phyloP scores from a whole-genome alignment of 2,329 filamentous ascomycete genomes.

The Fusarium protoensiforme region DNA sequence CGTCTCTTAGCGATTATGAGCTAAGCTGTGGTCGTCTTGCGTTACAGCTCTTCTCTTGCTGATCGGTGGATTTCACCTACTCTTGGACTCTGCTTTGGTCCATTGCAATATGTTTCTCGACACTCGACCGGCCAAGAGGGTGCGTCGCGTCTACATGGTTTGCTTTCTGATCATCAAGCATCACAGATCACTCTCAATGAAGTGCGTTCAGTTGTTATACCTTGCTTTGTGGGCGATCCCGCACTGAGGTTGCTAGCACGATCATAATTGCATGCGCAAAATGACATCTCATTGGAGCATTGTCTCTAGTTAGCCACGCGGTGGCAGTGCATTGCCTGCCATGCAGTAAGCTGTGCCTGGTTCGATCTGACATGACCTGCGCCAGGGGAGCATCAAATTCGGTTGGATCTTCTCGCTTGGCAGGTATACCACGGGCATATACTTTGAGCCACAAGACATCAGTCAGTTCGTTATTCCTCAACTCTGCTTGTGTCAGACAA shows the following conservation, averaged over 20 bases:
- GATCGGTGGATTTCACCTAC: not conserved
- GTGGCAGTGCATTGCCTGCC: not conserved
- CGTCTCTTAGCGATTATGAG: not conserved
- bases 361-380: not conserved
- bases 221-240: not conserved
- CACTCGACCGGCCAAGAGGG: not conserved
- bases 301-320: no score
- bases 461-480: not conserved
- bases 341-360: not conserved
- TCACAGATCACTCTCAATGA: not conserved
- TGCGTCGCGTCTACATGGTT: not conserved
- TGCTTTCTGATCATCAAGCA: not conserved
- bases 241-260: not conserved
- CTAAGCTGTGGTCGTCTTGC: not conserved
- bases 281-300: not conserved
- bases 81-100: not conserved
- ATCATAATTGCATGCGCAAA: not conserved
- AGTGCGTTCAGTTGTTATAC: not conserved
- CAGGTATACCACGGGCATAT: not conserved
- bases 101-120: not conserved
- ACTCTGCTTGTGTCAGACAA: not conserved
- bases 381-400: not conserved
- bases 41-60: not conserved
- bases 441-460: not conserved
- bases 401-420: not conserved